These are phyloP conservation scores for Antrodiella citrinella DNA, from an alignment of 768 basidiomycete species.

Conservation along the genomic window DNA sequence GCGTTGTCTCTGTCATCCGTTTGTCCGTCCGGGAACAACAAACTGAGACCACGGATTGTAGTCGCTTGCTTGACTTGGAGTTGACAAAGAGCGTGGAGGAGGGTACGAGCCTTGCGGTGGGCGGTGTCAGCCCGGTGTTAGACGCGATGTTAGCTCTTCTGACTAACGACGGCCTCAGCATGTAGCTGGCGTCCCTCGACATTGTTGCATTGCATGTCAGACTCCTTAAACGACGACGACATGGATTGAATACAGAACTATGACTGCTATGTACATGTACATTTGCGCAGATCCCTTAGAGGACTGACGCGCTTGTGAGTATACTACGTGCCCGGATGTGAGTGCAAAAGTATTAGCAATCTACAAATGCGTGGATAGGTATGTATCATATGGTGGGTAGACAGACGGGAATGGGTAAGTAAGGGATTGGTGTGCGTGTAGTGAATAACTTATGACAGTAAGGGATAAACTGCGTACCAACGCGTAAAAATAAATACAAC, in stretches of 20 bases:
- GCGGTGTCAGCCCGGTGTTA: conserved; percentile 45
- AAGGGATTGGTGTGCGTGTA: too few species aligned
- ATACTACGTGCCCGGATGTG: too few species aligned
- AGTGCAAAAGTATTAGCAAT: too few species aligned
- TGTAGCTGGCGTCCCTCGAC: not conserved
- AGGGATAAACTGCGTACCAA: too few species aligned
- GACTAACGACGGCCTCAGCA: conserved; percentile 27
- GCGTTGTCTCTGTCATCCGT: conserved; percentile 14
- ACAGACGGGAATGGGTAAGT: too few species aligned
- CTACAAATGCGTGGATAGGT: too few species aligned
- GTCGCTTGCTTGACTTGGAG: conserved; percentile 64
- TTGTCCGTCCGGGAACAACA: not conserved
- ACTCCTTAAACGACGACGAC: not conserved
- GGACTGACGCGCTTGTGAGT: too few species aligned
- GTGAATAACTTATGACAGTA: too few species aligned
- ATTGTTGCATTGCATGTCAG: too few species aligned
- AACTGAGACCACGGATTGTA: conserved; percentile 20
- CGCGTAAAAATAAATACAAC: too few species aligned
- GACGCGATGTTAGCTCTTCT: conserved; percentile 35
- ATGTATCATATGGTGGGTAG: too few species aligned
- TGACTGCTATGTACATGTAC: not conserved
- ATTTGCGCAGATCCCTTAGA: not conserved
- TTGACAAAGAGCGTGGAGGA: conserved; percentile 58
- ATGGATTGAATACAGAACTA: not conserved
- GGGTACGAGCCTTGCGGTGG: conserved; percentile 39